Evolutionary conservation across 306 rosid genomes (phyloP).

Genomic region (Comarum palustre): DNA sequence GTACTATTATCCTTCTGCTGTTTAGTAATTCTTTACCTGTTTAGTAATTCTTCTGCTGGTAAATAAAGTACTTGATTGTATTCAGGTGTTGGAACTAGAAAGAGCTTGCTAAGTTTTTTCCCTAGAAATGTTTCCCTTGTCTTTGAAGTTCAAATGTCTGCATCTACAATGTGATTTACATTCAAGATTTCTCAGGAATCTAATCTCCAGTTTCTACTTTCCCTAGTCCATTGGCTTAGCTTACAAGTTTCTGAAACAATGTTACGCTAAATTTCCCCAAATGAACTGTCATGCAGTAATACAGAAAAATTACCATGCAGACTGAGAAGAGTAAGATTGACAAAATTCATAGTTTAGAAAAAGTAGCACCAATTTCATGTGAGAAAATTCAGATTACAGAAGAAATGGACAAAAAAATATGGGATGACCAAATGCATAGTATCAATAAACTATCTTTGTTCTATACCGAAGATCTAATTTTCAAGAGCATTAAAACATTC

Average conservation of each 20-base stretch:
- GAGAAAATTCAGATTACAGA: too few relatives aligned
- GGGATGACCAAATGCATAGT: too few relatives aligned
- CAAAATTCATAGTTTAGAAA: too few relatives aligned
- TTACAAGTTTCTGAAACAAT: too few relatives aligned
- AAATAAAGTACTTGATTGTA: neutral
- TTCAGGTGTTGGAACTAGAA: constrained; percentile 8
- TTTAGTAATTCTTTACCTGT: too few relatives aligned
- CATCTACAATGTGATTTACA: neutral
- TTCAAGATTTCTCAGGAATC: neutral
- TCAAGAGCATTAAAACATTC: too few relatives aligned
- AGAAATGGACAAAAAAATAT: too few relatives aligned
- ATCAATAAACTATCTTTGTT: too few relatives aligned
- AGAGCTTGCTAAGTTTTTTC: neutral
- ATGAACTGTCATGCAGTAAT: neutral
- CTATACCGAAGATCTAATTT: too few relatives aligned
- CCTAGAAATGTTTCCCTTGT: neutral
- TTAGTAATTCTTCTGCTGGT: constrained; percentile 21
- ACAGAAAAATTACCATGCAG: neutral
- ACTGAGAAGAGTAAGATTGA: too few relatives aligned
- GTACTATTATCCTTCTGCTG: neutral
- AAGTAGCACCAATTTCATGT: too few relatives aligned
- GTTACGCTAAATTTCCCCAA: neutral
- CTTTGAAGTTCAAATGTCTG: neutral
- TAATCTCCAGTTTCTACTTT: neutral
- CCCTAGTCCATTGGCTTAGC: neutral